Conservation (phyloP, 1,284 basidiomycete species). For the Taiwanofungus camphoratus region DNA sequence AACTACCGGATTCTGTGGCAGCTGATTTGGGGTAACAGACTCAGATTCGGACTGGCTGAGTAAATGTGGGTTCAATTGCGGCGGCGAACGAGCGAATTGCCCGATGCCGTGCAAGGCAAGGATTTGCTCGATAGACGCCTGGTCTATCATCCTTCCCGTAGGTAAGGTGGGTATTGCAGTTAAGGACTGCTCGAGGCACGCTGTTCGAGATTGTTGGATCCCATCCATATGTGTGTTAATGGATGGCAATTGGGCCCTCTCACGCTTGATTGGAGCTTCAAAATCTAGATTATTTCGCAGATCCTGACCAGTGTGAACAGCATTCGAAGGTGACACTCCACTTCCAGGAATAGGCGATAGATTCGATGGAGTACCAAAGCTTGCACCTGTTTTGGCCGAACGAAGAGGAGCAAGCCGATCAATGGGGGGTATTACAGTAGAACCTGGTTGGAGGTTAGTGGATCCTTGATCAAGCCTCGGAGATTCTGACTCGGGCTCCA, state of each 20-base stretch:
- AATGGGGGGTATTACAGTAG: neutral
- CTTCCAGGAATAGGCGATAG: neutral
- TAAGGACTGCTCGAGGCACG: neutral
- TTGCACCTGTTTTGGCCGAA: slow-evolving; percentile 1
- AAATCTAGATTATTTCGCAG: neutral
- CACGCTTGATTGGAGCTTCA: neutral
- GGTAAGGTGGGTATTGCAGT: neutral
- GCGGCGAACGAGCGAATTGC: neutral
- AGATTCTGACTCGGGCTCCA: slow-evolving; percentile 3
- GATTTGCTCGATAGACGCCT: slow-evolving; percentile 5
- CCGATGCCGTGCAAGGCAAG: slow-evolving; percentile 5
- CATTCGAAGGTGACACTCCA: neutral
- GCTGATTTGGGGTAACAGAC: neutral
- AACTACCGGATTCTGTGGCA: neutral
- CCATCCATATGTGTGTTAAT: neutral
- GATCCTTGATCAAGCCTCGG: neutral
- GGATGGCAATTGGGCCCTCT: neutral
- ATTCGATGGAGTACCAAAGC: neutral
- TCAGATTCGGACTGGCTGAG: neutral
- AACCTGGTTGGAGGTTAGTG: neutral
- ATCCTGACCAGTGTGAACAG: neutral
- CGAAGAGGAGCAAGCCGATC: slow-evolving; percentile 7
- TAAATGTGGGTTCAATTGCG: neutral
- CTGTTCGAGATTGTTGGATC: neutral
- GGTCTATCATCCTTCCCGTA: neutral